These are phyloP conservation scores for Geotrichum aggregatum DNA, from an alignment of 1,139 yeast species.

Conservation along the genomic window DNA sequence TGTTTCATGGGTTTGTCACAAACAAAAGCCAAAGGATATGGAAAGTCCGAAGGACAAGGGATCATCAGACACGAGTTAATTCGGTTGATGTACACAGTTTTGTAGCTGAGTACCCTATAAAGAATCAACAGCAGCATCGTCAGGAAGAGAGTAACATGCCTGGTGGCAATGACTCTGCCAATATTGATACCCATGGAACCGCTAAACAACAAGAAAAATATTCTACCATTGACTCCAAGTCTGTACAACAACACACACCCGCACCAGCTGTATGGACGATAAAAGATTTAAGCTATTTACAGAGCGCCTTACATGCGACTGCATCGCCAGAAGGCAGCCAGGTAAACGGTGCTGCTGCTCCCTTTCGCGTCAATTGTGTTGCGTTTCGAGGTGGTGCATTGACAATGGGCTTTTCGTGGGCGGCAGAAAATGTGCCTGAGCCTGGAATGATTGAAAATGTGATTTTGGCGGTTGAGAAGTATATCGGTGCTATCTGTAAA, in stretches of 20 bases:
- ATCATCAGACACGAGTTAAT: neutral
- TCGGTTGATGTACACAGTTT: neutral
- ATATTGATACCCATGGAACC: no score
- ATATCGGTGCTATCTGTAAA: neutral
- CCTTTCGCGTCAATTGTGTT: neutral
- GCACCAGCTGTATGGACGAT: no score
- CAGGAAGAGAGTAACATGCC: no score
- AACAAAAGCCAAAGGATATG: neutral
- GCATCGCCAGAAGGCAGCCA: neutral
- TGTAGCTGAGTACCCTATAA: neutral
- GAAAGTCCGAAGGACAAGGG: no score
- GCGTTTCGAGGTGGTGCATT: slow-evolving; percentile 1
- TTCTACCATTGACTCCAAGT: no score
- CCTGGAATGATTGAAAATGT: neutral
- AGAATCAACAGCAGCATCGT: no score
- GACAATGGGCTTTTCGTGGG: slow-evolving; percentile 1
- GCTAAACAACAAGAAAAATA: no score
- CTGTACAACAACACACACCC: no score
- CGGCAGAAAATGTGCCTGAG: neutral
- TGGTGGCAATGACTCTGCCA: no score
- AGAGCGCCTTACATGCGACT: no score
- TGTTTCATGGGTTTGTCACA: no score
- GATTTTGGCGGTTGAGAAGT: neutral
- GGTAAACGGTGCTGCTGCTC: no score
- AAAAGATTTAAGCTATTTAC: neutral